phyloP scores from a whole-genome alignment of 208 protist species.

The Phytomonas francai region DNA sequence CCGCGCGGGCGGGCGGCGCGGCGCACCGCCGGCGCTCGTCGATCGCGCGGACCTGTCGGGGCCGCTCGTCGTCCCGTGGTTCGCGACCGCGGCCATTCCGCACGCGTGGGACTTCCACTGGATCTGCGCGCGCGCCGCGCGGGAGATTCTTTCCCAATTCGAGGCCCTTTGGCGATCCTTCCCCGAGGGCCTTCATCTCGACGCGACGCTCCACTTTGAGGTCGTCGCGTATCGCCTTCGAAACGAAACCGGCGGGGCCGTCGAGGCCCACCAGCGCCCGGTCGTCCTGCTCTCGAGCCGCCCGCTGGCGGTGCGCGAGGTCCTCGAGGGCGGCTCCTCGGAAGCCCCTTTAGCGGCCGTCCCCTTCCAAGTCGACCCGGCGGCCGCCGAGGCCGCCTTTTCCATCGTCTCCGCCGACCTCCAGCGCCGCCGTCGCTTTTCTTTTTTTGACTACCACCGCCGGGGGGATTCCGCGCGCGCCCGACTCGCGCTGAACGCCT shows the following conservation, averaged over 20 bases:
- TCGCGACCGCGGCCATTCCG: constrained; percentile 29
- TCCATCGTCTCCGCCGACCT: constrained; percentile 60
- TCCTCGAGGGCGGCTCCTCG: constrained; percentile 19
- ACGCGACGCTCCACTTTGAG: constrained; percentile 29
- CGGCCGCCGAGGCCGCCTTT: constrained; percentile 40
- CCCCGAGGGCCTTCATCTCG: no score
- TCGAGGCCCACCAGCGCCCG: constrained; percentile 40
- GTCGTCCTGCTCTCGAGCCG: constrained; percentile 44
- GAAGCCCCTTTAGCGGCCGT: constrained; percentile 13
- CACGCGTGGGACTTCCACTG: constrained; percentile 45
- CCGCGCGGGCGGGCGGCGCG: no score
- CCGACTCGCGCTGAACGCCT: constrained; percentile 58
- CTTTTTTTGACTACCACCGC: constrained; percentile 44
- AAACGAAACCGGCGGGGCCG: constrained; percentile 37
- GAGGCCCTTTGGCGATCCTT: no score
- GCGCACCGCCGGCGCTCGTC: no score
- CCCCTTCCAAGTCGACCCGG: constrained; percentile 32
- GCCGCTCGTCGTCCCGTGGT: constrained; percentile 48
- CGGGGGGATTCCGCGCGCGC: constrained; percentile 30
- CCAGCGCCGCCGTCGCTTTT: constrained; percentile 42
- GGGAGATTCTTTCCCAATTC: no score
- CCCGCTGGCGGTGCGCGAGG: constrained; percentile 19
- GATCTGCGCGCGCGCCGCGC: constrained; percentile 52
- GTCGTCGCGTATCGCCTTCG: constrained; percentile 59
- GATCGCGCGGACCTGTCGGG: constrained; percentile 23